Conservation (phyloP, 306 rosid genomes). For the Crotalaria pallida region DNA sequence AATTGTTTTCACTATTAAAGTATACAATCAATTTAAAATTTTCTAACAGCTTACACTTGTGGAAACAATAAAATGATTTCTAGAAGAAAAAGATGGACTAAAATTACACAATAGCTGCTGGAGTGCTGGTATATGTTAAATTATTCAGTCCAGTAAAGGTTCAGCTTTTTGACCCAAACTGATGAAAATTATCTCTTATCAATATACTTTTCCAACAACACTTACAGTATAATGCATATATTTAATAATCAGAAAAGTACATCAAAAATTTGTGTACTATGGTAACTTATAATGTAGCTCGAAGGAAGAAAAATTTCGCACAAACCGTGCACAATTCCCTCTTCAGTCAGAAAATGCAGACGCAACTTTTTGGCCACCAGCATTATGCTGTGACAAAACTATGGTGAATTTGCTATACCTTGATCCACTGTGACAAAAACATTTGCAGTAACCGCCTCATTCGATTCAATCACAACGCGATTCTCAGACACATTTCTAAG, state of each 20-base stretch:
- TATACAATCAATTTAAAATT: no score
- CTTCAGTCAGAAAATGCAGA: neutral
- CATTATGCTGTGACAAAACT: no score
- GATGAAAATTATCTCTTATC: neutral
- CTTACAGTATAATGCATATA: neutral
- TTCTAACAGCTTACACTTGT: no score
- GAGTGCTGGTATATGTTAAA: neutral
- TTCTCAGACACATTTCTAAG: slow-evolving; percentile 60
- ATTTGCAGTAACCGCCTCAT: slow-evolving; percentile 33
- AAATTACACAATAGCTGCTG: neutral
- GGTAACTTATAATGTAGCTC: neutral
- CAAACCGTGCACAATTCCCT: slow-evolving; percentile 5
- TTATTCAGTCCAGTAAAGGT: neutral
- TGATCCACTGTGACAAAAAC: slow-evolving; percentile 67
- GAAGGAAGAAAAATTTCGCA: neutral
- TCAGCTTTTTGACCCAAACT: neutral
- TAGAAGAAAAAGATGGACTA: neutral
- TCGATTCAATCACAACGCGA: slow-evolving; percentile 52
- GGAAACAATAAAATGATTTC: no score
- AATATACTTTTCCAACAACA: neutral
- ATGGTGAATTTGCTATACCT: slow-evolving; percentile 23
- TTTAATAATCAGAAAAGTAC: neutral
- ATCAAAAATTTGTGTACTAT: neutral
- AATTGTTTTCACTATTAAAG: no score
- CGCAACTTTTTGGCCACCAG: neutral